Conservation (phyloP, 2,329 filamentous ascomycete genomes). For the Meredithiella fracta region DNA sequence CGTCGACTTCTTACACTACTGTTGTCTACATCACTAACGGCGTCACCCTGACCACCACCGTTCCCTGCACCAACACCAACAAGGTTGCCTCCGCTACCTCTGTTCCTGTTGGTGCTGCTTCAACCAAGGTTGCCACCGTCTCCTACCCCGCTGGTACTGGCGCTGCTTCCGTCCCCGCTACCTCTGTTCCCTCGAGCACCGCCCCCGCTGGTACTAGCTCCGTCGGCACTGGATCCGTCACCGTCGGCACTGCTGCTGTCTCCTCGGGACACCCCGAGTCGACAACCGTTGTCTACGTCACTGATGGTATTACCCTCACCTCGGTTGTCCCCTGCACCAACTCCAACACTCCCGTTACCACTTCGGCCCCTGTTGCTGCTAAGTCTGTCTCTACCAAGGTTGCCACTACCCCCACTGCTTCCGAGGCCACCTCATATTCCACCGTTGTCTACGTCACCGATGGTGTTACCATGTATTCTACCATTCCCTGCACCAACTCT, state of each 20-base stretch:
- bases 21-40: slow-evolving; percentile 1
- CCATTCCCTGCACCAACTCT: slow-evolving; percentile 3
- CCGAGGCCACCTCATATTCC: neutral
- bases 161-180: neutral
- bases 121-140: neutral
- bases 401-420: neutral
- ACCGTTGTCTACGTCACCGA: slow-evolving; percentile 2
- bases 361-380: neutral
- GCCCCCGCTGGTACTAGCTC: neutral
- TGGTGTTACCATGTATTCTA: slow-evolving; percentile 6
- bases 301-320: slow-evolving; percentile 1
- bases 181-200: neutral
- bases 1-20: neutral
- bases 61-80: slow-evolving; percentile 2
- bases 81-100: neutral
- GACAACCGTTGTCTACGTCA: neutral
- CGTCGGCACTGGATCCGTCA: neutral
- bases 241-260: neutral
- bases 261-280: neutral
- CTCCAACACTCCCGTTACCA: neutral
- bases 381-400: neutral
- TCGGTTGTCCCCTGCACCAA: neutral
- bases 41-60: slow-evolving; percentile 5
- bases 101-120: neutral
- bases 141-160: neutral